Conservation (phyloP, 208 protist species). For the Leishmania arabica region DNA sequence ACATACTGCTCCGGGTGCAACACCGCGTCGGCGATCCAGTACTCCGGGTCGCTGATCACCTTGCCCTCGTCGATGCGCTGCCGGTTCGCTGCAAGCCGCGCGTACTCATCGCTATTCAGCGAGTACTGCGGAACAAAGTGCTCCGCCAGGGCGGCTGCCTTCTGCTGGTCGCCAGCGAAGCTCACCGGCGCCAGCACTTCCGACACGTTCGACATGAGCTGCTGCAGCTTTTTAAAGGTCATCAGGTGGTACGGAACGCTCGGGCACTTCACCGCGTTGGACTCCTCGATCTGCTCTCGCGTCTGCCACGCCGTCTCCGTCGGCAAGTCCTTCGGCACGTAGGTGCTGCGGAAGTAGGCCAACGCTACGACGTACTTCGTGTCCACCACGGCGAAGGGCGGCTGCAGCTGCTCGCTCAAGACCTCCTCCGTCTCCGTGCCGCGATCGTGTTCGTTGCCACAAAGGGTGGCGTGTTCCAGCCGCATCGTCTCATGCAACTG, state of each 20-base stretch:
- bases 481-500: conserved; percentile 64
- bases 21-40: conserved; percentile 70
- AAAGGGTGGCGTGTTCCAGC: conserved; percentile 36
- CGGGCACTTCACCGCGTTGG: conserved; percentile 95
- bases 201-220: conserved; percentile 82
- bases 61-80: conserved; percentile 13
- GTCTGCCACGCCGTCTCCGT: conserved; percentile 76
- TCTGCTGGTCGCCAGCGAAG: conserved; percentile 51
- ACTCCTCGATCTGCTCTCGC: conserved; percentile 74
- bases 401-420: conserved; percentile 8
- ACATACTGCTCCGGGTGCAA: conserved; percentile 83
- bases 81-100: conserved; percentile 13
- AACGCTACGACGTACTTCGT: conserved; percentile 71
- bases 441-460: not conserved
- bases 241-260: conserved; percentile 94
- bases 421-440: not conserved
- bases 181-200: conserved; percentile 65
- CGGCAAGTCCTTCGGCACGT: conserved; percentile 92
- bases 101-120: conserved; percentile 74
- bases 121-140: conserved; percentile 92
- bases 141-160: conserved; percentile 43
- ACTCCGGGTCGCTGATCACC: conserved; percentile 40
- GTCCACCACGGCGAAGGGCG: conserved; percentile 75
- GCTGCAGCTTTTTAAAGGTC: conserved; percentile 96
- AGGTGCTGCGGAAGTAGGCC: conserved; percentile 94